Conservation (phyloP, 2,329 filamentous ascomycete genomes). For the Diaporthe helianthi region DNA sequence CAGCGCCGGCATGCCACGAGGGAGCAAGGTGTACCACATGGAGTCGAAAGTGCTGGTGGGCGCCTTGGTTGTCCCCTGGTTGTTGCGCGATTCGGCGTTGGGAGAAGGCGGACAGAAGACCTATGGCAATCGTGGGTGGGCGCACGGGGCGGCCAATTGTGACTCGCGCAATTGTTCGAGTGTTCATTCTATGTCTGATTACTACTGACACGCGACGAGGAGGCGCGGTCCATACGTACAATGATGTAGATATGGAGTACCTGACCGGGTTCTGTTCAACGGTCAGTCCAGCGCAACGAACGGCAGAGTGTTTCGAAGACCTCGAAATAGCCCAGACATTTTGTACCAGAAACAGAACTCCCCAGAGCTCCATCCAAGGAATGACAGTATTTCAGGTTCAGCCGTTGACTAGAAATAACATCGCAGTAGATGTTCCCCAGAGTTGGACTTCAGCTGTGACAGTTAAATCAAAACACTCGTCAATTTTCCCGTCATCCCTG, state of each 20-base stretch:
- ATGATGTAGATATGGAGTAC: too few relatives aligned
- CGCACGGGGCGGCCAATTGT: not conserved
- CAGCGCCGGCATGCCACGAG: not conserved
- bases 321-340: not conserved
- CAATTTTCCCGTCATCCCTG: conserved; percentile 10
- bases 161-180: conserved; percentile 17
- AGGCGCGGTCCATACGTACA: not conserved
- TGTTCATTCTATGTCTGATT: not conserved
- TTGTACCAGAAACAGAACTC: not conserved
- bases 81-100: conserved; percentile 7
- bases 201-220: not conserved
- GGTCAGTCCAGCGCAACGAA: not conserved
- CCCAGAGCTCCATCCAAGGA: not conserved
- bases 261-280: not conserved
- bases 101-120: not conserved
- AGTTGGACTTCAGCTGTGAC: conserved; percentile 8
- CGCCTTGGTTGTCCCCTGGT: not conserved
- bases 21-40: not conserved
- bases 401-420: conserved; percentile 20
- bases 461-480: conserved; percentile 13
- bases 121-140: not conserved
- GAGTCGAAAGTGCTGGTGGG: not conserved
- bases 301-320: not conserved
- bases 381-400: not conserved
- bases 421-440: conserved; percentile 16